These are phyloP conservation scores for Yamadazyma epiphylla DNA, from an alignment of 1,139 yeast species.

Conservation along the genomic window DNA sequence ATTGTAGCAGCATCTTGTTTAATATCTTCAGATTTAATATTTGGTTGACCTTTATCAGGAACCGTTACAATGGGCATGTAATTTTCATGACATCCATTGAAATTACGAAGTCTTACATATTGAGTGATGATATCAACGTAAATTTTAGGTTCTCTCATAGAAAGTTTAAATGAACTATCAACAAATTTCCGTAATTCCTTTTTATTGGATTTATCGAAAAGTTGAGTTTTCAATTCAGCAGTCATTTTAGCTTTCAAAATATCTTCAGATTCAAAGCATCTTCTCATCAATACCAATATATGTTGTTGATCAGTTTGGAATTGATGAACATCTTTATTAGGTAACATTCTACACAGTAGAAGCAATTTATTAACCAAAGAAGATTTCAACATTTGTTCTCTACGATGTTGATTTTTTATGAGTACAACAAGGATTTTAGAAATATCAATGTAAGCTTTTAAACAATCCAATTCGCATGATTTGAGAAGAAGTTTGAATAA, in stretches of 20 bases:
- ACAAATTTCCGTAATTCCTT: slow-evolving; percentile 52
- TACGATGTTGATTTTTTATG: slow-evolving; percentile 41
- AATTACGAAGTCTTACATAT: slow-evolving; percentile 45
- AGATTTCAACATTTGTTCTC: slow-evolving; percentile 40
- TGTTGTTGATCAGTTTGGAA: slow-evolving; percentile 11
- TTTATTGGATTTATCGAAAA: slow-evolving; percentile 17
- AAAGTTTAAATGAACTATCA: slow-evolving; percentile 52
- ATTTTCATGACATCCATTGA: slow-evolving; percentile 27
- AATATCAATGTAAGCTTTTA: slow-evolving; percentile 47
- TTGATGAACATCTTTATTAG: slow-evolving; percentile 3
- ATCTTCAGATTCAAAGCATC: slow-evolving; percentile 63
- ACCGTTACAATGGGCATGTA: slow-evolving; percentile 15
- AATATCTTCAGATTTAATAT: slow-evolving; percentile 19
- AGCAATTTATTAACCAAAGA: slow-evolving; percentile 20
- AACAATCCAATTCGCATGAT: slow-evolving; percentile 35
- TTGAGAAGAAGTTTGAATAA: slow-evolving; percentile 43
- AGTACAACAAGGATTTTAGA: slow-evolving; percentile 52
- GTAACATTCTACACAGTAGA: slow-evolving; percentile 2
- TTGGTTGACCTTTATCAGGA: too few relatives aligned
- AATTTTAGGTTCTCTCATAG: slow-evolving; percentile 54
- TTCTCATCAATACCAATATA: slow-evolving; percentile 49
- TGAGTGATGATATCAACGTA: slow-evolving; percentile 54
- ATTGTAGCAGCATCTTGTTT: slow-evolving; percentile 13
- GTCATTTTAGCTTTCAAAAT: slow-evolving; percentile 48
- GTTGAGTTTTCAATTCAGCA: slow-evolving; percentile 34